phyloP scores from a whole-genome alignment of 192 early-diverging fungal genomes.

The Phlyctochytrium planicorne region DNA sequence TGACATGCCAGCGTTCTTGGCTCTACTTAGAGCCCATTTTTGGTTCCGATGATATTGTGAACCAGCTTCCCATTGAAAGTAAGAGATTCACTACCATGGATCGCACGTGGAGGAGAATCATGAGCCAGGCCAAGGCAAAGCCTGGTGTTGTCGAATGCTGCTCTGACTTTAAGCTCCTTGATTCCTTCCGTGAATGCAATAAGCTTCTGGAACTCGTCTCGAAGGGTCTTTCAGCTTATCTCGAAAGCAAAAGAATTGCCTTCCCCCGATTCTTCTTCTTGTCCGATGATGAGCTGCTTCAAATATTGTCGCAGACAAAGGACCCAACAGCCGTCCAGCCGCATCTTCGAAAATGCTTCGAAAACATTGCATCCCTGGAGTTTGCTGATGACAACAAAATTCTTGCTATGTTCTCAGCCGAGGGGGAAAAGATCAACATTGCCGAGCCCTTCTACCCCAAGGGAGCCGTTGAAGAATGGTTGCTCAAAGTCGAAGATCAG shows the following conservation, averaged over 20 bases:
- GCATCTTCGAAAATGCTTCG: slow-evolving; percentile 62
- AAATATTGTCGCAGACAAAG: slow-evolving; percentile 63
- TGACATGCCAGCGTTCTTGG: slow-evolving; percentile 59
- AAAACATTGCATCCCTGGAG: slow-evolving; percentile 57
- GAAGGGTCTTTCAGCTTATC: slow-evolving; percentile 58
- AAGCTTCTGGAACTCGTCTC: slow-evolving; percentile 61
- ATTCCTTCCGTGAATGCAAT: slow-evolving; percentile 61
- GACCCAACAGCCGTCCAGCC: slow-evolving; percentile 65
- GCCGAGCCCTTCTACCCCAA: slow-evolving; percentile 59
- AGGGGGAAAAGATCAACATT: slow-evolving; percentile 55
- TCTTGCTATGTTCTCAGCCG: slow-evolving; percentile 55
- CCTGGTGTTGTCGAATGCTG: slow-evolving; percentile 58
- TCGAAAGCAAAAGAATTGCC: slow-evolving; percentile 60
- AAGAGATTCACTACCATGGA: slow-evolving; percentile 66
- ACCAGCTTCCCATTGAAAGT: slow-evolving; percentile 55
- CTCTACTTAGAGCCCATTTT: slow-evolving; percentile 65
- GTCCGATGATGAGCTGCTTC: slow-evolving; percentile 60
- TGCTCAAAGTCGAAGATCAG: slow-evolving; percentile 52
- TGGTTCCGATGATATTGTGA: slow-evolving; percentile 59
- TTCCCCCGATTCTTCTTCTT: slow-evolving; percentile 65
- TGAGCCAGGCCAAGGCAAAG: slow-evolving; percentile 51
- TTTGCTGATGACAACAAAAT: slow-evolving; percentile 50
- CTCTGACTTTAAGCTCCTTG: slow-evolving; percentile 53
- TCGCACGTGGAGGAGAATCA: slow-evolving; percentile 56
- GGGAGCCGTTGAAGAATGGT: slow-evolving; percentile 62